These are phyloP conservation scores for Jamesozyma spencerorum DNA, from an alignment of 805 yeast species.

Conservation along the genomic window DNA sequence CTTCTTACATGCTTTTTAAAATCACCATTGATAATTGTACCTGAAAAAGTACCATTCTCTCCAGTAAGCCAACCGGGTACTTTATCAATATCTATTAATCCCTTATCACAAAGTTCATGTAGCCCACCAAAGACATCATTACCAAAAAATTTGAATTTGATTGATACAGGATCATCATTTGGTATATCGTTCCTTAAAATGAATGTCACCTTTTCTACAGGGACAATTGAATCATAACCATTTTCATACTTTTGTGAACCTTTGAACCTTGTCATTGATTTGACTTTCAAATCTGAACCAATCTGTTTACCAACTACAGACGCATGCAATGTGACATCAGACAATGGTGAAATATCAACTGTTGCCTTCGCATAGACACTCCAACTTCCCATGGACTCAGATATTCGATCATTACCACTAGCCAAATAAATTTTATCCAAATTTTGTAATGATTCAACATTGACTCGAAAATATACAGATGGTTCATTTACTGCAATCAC, in stretches of 20 bases:
- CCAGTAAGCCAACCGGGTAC: conserved; percentile 77
- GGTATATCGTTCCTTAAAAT: conserved; percentile 27
- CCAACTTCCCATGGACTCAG: conserved; percentile 64
- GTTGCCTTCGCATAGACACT: conserved; percentile 58
- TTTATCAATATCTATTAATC: conserved; percentile 40
- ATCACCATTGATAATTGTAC: conserved; percentile 35
- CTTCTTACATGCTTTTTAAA: conserved; percentile 15
- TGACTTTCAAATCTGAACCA: neutral
- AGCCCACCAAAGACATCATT: conserved; percentile 71
- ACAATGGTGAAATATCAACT: conserved; percentile 58
- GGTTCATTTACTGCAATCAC: neutral
- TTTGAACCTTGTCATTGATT: neutral
- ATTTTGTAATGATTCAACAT: conserved; percentile 35
- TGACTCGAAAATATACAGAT: conserved; percentile 8
- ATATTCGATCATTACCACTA: conserved; percentile 53
- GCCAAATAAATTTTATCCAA: conserved; percentile 48
- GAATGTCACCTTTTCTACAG: conserved; percentile 46
- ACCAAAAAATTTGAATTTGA: conserved; percentile 42
- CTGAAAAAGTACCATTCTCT: conserved; percentile 50
- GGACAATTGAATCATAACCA: conserved; percentile 44
- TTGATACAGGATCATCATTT: conserved; percentile 17
- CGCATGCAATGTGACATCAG: conserved; percentile 35
- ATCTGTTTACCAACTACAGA: conserved; percentile 23
- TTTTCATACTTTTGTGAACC: conserved; percentile 7
- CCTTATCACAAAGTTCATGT: conserved; percentile 51